phyloP scores from a whole-genome alignment of 2,329 filamentous ascomycete genomes.

The Cryphonectria japonica region DNA sequence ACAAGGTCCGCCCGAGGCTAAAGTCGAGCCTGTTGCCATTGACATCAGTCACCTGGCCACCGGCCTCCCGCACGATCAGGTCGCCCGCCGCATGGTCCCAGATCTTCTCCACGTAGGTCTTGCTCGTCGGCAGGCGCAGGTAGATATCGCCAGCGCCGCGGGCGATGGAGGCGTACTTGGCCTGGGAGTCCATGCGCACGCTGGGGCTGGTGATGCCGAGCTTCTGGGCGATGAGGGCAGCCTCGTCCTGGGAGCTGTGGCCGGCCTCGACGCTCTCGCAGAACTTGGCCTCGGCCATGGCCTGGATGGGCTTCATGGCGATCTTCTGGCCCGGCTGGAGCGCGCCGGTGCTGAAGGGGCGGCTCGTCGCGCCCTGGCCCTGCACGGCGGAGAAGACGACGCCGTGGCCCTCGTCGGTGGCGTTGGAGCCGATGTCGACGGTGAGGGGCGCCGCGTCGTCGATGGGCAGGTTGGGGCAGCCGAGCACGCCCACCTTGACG shows the following conservation, averaged over 20 bases:
- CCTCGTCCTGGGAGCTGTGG: conserved; percentile 88
- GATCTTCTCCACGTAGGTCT: conserved; percentile 96
- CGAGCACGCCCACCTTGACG: conserved; percentile 91
- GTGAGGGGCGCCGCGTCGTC: conserved; percentile 76
- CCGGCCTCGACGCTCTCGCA: conserved; percentile 95
- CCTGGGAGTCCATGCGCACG: conserved; percentile 96
- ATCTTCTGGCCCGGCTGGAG: conserved; percentile 66
- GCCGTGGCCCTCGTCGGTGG: conserved; percentile 76
- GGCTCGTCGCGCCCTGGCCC: conserved; percentile 79
- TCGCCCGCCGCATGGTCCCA: conserved; percentile 98
- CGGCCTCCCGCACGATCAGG: conserved; percentile 90
- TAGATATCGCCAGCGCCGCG: conserved; percentile 94
- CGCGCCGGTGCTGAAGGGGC: conserved; percentile 65
- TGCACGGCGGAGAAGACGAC: conserved; percentile 86
- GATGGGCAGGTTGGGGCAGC: conserved; percentile 91
- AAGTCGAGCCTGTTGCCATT: conserved; percentile 87
- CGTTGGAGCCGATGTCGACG: conserved; percentile 73
- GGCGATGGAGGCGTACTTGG: conserved; percentile 96
- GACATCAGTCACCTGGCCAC: conserved; percentile 88
- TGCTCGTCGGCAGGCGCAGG: conserved; percentile 77
- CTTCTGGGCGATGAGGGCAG: conserved; percentile 79
- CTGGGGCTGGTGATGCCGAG: conserved; percentile 88
- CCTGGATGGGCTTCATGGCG: conserved; percentile 74
- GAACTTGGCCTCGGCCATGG: conserved; percentile 83
- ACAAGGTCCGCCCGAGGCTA: conserved; percentile 80